phyloP scores from a whole-genome alignment of 257 asterid genomes.

The Primulina eburnea region DNA sequence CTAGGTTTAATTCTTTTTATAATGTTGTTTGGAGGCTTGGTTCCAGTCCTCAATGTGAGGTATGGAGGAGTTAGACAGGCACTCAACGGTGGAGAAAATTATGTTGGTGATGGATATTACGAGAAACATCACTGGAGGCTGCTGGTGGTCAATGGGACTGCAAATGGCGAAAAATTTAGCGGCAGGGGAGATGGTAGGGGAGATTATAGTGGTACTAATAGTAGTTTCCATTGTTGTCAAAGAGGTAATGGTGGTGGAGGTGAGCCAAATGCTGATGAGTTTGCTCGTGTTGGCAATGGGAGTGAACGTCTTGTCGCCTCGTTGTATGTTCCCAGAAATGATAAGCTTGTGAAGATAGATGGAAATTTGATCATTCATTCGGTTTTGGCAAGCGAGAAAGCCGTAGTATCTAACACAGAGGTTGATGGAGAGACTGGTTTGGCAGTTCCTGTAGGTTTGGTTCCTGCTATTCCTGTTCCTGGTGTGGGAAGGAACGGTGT shows the following conservation, averaged over 20 bases:
- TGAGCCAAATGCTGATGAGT: conserved; percentile 42
- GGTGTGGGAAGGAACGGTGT: conserved; percentile 52
- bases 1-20: conserved; percentile 76
- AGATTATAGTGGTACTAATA: conserved; percentile 30
- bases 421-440: conserved; percentile 59
- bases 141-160: conserved; percentile 58
- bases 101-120: conserved; percentile 37
- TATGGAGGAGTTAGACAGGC: conserved; percentile 66
- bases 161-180: conserved; percentile 34
- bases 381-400: conserved; percentile 71
- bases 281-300: conserved; percentile 39
- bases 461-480: conserved; percentile 50
- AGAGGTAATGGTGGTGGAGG: conserved; percentile 32
- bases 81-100: conserved; percentile 42
- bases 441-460: conserved; percentile 59
- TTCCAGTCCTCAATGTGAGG: conserved; percentile 72
- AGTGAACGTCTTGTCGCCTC: conserved; percentile 69
- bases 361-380: conserved; percentile 76
- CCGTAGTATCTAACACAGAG: conserved; percentile 56
- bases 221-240: conserved; percentile 31
- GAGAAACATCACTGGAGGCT: conserved; percentile 64
- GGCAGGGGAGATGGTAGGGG: no score
- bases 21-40: conserved; percentile 80
- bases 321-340: conserved; percentile 74
- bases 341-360: conserved; percentile 71